Evolutionary conservation across 352 stramenopile species (phyloP).

Genomic region (Globisporangium middletonii): DNA sequence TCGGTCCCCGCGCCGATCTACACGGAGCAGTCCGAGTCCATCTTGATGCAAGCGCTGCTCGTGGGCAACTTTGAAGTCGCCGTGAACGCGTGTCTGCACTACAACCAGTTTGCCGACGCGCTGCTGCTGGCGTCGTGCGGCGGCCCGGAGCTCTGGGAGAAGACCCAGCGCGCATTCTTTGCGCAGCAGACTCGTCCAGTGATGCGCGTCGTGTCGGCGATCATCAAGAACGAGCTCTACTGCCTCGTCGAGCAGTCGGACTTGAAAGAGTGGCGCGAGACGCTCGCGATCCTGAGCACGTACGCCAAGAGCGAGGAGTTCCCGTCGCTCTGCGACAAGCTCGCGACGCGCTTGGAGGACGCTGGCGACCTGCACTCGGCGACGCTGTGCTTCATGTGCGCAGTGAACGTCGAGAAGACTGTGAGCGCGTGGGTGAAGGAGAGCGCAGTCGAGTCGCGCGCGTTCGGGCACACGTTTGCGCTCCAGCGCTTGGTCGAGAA

Average conservation of each 20-base stretch:
- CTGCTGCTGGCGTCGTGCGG: conserved; percentile 92
- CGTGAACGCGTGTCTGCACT: conserved; percentile 95
- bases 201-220: conserved; percentile 93
- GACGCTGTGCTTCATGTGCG: conserved; percentile 97
- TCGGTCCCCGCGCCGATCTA: conserved; percentile 60
- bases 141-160: conserved; percentile 93
- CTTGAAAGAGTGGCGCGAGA: conserved; percentile 95
- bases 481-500: conserved; percentile 97
- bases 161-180: conserved; percentile 95
- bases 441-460: conserved; percentile 68
- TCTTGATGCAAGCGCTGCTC: conserved; percentile 93
- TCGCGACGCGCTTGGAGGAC: conserved; percentile 90
- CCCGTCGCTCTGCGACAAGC: conserved; percentile 90
- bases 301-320: conserved; percentile 98
- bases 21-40: conserved; percentile 88
- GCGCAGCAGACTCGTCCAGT: conserved; percentile 88
- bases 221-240: conserved; percentile 93
- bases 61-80: conserved; percentile 98
- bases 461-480: conserved; percentile 63
- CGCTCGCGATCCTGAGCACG: conserved; percentile 95
- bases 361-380: conserved; percentile 89
- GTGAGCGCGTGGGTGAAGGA: conserved; percentile 89
- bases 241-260: conserved; percentile 85
- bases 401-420: conserved; percentile 87
- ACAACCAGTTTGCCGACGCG: conserved; percentile 95